Evolutionary conservation across 305 asterid genomes (phyloP), one percentile per base, ranked within the genome.

Genomic region (Lippia alba): DNA sequence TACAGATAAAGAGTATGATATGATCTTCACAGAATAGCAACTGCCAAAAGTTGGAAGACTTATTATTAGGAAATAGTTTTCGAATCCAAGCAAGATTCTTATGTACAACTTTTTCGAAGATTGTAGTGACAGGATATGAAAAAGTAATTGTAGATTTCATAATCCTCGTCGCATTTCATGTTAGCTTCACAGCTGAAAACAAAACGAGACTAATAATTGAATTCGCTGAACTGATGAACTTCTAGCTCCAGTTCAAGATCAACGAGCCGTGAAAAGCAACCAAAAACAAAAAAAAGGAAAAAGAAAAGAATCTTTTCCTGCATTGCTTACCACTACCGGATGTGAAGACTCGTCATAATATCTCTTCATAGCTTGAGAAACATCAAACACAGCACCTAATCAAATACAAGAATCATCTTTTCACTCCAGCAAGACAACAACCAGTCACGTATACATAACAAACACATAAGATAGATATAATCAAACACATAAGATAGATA

Each of bases 361-460:
- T 73, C 81, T 86, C 87, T 80, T 79, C 54, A 75, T 77, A 45
- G 92, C 99, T 74, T 79, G 78, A 55, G 88, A 83, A 80, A 88
- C 83, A 80, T 94, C 97, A 64, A 94, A 82, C 74, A 87, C 90
- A 15, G 92, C 91, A 78, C 94, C 97, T 91, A 74, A 69, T 46
- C 78, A 78, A 69, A 41, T 53, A 72, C 77, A 72, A 75, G 17
- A 73, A 24, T 48, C 73, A 72, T 72, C 68, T 64, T 65, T 51
- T 19, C 69, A 67, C 45, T 62, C 64, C 56, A 70, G 60, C 80
- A 64, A 73, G 65, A 19, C 8, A 36, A 19, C 20, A 64, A 30
- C 41, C 41, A 36, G 41, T 36, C 41, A 36, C 6, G 41, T 8
- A 36, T 36, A 34, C 6, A 34, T 34, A n/a, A n/a, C n/a, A n/a